Evolutionary conservation across 768 basidiomycete species (phyloP), one percentile per base, ranked within the genome.

Genomic region (Harrya chromipes): DNA sequence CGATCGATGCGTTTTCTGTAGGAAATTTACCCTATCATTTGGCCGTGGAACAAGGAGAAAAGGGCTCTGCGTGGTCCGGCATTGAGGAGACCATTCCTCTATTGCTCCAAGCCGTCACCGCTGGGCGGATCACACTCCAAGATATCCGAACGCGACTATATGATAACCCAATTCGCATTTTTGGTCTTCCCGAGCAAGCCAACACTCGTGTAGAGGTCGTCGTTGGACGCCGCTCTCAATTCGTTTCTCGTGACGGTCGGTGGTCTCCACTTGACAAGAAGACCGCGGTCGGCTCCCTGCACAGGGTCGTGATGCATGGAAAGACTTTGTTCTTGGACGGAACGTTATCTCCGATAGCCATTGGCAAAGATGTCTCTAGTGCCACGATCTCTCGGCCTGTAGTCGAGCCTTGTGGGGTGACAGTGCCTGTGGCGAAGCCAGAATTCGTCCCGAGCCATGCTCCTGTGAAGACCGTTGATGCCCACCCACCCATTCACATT

Each of bases 191-290:
- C 0, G 92, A 97, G 54, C 90, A 92, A 62, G 63, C 79, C 6
- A 80, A 91, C 52, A 93, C 94, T 1, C 87, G 85, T 55, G 90
- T 97, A 33, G 97, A 99, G 64, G 90, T 99, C 39, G 90, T 94
- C 55, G 73, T 97, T 23, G 89, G 90, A 49, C 83, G 97, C 44
- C 78, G 76, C 49, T 74, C 78, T 17, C 70, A 73, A 37, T 90
- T 90, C 65, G 66, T 63, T 13, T 68, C 72, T 46, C 73, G 74
- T 20, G 61, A 70, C 7, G 68, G 69, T 19, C 74, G 73, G 43
- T 99, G 95, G 95, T 95, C 95, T 14, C 93, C 95, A 6, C 70
- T 97, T 34, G 77, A 82, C 14, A 78, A 80, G 20, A 77, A 65
- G 14, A 66, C 72, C 0, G 75, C 91, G 17, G 72, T 81, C 3